Conservation (phyloP, 495 filamentous ascomycete genomes). For the Durotheca rogersii region DNA sequence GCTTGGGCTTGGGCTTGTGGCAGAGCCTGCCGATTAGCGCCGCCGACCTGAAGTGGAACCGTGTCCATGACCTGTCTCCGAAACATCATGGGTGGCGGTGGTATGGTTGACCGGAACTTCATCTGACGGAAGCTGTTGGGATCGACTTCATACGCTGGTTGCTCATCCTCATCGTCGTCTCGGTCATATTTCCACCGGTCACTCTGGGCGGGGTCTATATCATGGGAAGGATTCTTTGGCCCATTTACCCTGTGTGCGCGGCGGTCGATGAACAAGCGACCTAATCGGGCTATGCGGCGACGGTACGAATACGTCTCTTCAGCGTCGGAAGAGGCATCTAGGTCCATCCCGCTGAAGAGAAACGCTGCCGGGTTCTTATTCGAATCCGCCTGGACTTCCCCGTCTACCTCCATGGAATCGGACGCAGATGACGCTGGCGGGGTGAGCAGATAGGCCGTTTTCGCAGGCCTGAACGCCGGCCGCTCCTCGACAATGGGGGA, state of each 20-base stretch:
- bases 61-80: slow-evolving; percentile 28
- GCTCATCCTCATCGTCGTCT: slow-evolving; percentile 68
- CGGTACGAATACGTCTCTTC: slow-evolving; percentile 59
- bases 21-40: slow-evolving; percentile 23
- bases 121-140: slow-evolving; percentile 68
- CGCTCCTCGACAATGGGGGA: slow-evolving; percentile 70
- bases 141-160: slow-evolving; percentile 65
- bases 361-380: slow-evolving; percentile 38
- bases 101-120: slow-evolving; percentile 70
- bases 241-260: slow-evolving; percentile 40
- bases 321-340: slow-evolving; percentile 26
- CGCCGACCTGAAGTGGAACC: slow-evolving; percentile 16
- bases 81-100: slow-evolving; percentile 45
- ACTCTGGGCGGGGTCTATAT: slow-evolving; percentile 53
- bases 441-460: slow-evolving; percentile 79
- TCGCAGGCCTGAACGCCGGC: slow-evolving; percentile 64
- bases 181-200: slow-evolving; percentile 86
- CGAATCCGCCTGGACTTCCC: slow-evolving; percentile 43
- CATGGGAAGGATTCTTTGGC: slow-evolving; percentile 53
- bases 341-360: slow-evolving; percentile 39
- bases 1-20: too few species aligned
- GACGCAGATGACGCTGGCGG: slow-evolving; percentile 79
- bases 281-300: slow-evolving; percentile 71
- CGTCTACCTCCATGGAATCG: slow-evolving; percentile 54
- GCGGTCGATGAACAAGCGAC: slow-evolving; percentile 80